Evolutionary conservation across 1,284 basidiomycete species (phyloP).

Genomic region (Pisolithus thermaeus): DNA sequence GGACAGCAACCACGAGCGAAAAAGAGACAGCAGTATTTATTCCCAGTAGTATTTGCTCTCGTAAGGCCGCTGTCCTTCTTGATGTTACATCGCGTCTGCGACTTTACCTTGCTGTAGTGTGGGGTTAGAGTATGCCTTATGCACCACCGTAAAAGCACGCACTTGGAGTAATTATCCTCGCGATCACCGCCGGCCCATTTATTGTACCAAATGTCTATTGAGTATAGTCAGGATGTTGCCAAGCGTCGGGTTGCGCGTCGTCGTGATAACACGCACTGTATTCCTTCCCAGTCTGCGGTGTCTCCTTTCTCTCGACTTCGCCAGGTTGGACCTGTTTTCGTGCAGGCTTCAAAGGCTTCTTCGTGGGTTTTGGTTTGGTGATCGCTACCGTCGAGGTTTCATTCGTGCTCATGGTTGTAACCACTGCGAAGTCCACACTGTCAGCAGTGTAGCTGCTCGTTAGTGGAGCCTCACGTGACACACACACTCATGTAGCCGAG

Average conservation of each 20-base stretch:
- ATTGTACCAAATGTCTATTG: conserved; percentile 95
- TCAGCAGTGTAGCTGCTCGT: no score
- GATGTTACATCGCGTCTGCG: conserved; percentile 87
- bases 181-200: conserved; percentile 97
- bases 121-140: conserved; percentile 3
- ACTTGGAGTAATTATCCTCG: conserved; percentile 92
- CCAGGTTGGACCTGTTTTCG: conserved; percentile 87
- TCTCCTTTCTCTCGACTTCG: conserved; percentile 84
- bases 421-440: not conserved
- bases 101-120: conserved; percentile 76
- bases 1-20: conserved; percentile 96
- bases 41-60: conserved; percentile 85
- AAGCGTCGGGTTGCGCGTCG: not conserved
- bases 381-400: conserved; percentile 12
- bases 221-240: conserved; percentile 14
- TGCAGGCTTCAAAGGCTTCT: conserved; percentile 69
- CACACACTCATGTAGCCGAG: not conserved
- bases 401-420: conserved; percentile 20
- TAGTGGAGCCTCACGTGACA: no score
- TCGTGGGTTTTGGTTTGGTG: conserved; percentile 27
- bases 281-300: conserved; percentile 88
- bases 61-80: conserved; percentile 89
- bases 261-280: conserved; percentile 61
- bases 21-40: conserved; percentile 92
- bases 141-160: conserved; percentile 25